phyloP scores from a whole-genome alignment of 352 stramenopile genomes.

The Phytophthora boehmeriae region DNA sequence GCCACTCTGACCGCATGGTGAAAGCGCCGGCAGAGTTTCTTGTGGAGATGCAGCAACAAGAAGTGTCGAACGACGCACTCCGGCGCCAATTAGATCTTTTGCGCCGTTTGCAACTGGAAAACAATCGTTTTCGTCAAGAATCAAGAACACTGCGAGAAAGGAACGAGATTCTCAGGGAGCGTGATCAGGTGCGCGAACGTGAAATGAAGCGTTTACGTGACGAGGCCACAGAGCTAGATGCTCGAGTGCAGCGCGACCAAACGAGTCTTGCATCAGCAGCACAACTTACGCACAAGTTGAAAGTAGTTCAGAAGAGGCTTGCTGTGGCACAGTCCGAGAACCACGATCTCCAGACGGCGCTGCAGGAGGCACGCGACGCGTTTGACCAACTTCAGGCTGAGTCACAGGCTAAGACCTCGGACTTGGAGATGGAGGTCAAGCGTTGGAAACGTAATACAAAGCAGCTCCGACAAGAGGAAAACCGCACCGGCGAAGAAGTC shows the following conservation, averaged over 20 bases:
- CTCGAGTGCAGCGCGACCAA: conserved; percentile 45
- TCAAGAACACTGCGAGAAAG: conserved; percentile 47
- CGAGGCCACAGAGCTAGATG: conserved; percentile 39
- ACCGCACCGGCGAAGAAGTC: conserved; percentile 34
- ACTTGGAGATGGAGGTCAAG: conserved; percentile 46
- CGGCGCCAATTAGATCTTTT: conserved; percentile 73
- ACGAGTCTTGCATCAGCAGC: conserved; percentile 32
- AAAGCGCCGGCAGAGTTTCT: conserved; percentile 20
- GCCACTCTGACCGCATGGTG: neutral
- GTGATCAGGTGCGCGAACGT: conserved; percentile 40
- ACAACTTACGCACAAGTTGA: conserved; percentile 52
- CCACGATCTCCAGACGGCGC: conserved; percentile 38
- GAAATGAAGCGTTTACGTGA: conserved; percentile 60
- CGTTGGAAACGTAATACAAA: conserved; percentile 55
- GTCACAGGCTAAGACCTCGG: conserved; percentile 42
- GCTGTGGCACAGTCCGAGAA: conserved; percentile 36
- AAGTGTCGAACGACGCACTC: conserved; percentile 68
- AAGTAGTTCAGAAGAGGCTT: conserved; percentile 49
- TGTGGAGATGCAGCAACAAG: conserved; percentile 53
- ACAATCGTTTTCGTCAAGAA: conserved; percentile 73
- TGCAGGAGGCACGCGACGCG: conserved; percentile 44
- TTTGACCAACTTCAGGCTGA: conserved; percentile 39
- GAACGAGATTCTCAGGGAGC: conserved; percentile 51
- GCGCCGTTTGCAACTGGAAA: conserved; percentile 71
- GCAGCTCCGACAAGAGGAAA: conserved; percentile 49